phyloP scores from a whole-genome alignment of 305 asterid species.

The Petunia hybrid region DNA sequence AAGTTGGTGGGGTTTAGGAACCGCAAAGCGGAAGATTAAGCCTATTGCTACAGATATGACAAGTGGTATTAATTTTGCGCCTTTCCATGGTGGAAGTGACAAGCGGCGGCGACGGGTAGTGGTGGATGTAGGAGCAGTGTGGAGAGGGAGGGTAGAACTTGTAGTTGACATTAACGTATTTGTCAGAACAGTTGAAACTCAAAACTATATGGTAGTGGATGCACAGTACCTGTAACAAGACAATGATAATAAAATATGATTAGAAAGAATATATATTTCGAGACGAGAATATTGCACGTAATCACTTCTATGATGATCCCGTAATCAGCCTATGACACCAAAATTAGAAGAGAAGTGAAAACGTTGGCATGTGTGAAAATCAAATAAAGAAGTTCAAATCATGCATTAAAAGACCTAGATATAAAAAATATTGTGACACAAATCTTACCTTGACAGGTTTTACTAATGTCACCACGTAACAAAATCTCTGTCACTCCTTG shows the following conservation, averaged over 20 bases:
- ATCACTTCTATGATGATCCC: background rate
- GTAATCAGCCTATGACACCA: background rate
- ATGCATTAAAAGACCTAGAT: too few species aligned
- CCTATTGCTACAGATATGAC: constrained; percentile 59
- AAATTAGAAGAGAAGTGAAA: background rate
- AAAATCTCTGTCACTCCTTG: too few species aligned
- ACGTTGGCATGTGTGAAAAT: too few species aligned
- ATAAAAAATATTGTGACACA: too few species aligned
- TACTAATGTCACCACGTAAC: too few species aligned
- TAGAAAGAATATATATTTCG: background rate
- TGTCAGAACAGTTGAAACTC: background rate
- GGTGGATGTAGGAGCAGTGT: background rate
- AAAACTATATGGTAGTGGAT: background rate
- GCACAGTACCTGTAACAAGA: too few species aligned
- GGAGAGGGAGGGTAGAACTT: background rate
- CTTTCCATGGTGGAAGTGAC: constrained; percentile 52
- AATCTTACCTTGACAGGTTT: too few species aligned
- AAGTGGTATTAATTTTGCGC: constrained; percentile 67
- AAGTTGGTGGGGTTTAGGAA: constrained; percentile 68
- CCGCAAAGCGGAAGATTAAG: constrained; percentile 66
- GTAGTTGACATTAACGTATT: background rate
- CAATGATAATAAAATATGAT: background rate
- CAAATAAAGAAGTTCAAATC: too few species aligned
- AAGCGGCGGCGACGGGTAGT: background rate
- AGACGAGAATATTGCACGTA: background rate